phyloP scores from a whole-genome alignment of 768 basidiomycete genomes.

The Lactifluus piperatus region DNA sequence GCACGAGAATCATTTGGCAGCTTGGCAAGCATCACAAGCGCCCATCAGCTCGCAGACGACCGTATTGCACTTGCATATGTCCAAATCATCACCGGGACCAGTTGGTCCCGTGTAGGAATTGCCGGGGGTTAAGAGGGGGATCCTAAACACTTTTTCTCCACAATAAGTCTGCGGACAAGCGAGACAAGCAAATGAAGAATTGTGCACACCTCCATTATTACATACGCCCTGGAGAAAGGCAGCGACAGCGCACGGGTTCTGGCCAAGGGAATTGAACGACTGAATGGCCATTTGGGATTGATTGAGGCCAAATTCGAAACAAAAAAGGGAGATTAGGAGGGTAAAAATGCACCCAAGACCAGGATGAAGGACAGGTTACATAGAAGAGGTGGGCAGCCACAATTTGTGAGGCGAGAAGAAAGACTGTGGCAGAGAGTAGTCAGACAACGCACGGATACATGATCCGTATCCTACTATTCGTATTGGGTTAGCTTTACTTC shows the following conservation, averaged over 20 bases:
- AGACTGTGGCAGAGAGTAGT: background rate
- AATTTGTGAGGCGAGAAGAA: background rate
- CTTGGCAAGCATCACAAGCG: constrained; percentile 30
- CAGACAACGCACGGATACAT: no score
- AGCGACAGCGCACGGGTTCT: constrained; percentile 1
- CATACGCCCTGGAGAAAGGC: constrained; percentile 1
- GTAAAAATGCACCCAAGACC: constrained; percentile 3
- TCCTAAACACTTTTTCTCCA: background rate
- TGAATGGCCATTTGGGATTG: background rate
- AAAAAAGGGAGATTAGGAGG: background rate
- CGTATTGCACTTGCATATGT: constrained; percentile 27
- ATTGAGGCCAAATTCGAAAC: background rate
- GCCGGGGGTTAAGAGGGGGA: background rate
- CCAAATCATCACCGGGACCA: constrained; percentile 21
- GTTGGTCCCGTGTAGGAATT: constrained; percentile 8
- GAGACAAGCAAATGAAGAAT: background rate
- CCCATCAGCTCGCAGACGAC: constrained; percentile 30
- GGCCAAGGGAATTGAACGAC: constrained; percentile 8
- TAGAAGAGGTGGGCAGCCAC: background rate
- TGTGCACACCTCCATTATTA: constrained; percentile 1
- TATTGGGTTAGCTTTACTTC: no score
- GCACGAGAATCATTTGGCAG: constrained; percentile 15
- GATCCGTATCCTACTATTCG: background rate
- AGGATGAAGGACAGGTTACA: background rate
- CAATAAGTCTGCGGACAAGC: background rate